Conservation (phyloP, 306 rosid genomes). For the Canavalia ensiformis region DNA sequence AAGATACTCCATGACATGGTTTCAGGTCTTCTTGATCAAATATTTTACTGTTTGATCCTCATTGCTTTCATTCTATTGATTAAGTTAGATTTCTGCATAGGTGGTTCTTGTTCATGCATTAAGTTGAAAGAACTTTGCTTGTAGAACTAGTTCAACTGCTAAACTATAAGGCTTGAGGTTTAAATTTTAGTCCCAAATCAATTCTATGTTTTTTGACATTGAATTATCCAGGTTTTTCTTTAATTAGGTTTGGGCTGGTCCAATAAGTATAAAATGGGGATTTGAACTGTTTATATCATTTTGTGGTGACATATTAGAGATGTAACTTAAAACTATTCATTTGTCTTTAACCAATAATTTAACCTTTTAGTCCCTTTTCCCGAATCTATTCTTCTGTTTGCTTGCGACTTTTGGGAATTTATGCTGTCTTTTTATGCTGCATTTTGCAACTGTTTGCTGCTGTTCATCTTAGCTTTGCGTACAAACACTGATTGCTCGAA, state of each 20-base stretch:
- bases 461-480: not conserved
- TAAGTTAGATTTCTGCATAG: not conserved
- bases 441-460: constrained; percentile 1
- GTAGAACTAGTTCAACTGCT: too few relatives aligned
- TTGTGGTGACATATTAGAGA: not conserved
- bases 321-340: not conserved
- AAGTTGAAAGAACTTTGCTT: too few relatives aligned
- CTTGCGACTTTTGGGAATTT: constrained; percentile 15
- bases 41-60: not conserved
- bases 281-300: too few relatives aligned
- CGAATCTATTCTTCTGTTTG: not conserved
- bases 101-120: too few relatives aligned
- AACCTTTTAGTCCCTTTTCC: not conserved
- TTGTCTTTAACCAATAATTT: not conserved
- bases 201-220: too few relatives aligned
- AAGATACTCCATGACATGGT: not conserved
- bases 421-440: not conserved
- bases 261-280: too few relatives aligned
- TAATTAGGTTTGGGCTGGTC: too few relatives aligned
- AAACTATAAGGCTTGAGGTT: too few relatives aligned
- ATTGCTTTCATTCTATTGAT: not conserved
- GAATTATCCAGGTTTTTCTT: too few relatives aligned
- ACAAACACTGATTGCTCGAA: not conserved
- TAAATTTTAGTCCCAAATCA: too few relatives aligned
- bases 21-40: not conserved